Evolutionary conservation across 306 rosid species (phyloP), one percentile per base, ranked within the genome.

Genomic region (Fragaria nilgerrensis): DNA sequence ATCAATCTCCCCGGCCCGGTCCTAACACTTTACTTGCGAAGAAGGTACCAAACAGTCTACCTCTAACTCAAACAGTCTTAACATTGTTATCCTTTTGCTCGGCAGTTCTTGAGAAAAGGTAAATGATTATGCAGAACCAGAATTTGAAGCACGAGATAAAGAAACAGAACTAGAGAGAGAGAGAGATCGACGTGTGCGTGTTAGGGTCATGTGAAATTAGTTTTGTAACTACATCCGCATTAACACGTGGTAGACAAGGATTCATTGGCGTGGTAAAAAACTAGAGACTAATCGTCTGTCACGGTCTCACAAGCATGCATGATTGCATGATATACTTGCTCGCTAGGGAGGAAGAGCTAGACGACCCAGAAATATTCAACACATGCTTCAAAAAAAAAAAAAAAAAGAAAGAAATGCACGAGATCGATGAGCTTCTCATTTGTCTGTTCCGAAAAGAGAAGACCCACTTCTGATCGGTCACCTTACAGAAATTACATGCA

Each of bases 181-280:
- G 17, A 23, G 14, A 41, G 58, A 50, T 52, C 36, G 7, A 0
- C 15, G 65, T 59, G 32, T 59, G 68, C 20, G n/a, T 7, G 17
- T 32, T 29, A 25, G 23, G 25, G 75, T 79, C 66, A n/a, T 56
- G 36, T 9, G 19, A 32, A 29, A 56, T 17, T 20, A 70, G 50
- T 75, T 56, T 70, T 47, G 50, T 16, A 75, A 44, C 43, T 45
- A 76, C 83, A 79, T 66, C 73, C 83, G 75, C 81, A 47, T 65
- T 66, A 71, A 83, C 84, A 76, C 76, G 73, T 65, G 81, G 76
- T 47, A 79, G 73, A 29, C 82, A 41, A 44, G 48, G 76, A 41
- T 76, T 77, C 49, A 61, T 72, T 2, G n/a, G 36, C 36, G 3
- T 39, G 62, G 66, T 36, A 48, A 55, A 55, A 48, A 9, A 45